Conservation (phyloP, 352 stramenopile genomes). For the Globisporangium lucens region DNA sequence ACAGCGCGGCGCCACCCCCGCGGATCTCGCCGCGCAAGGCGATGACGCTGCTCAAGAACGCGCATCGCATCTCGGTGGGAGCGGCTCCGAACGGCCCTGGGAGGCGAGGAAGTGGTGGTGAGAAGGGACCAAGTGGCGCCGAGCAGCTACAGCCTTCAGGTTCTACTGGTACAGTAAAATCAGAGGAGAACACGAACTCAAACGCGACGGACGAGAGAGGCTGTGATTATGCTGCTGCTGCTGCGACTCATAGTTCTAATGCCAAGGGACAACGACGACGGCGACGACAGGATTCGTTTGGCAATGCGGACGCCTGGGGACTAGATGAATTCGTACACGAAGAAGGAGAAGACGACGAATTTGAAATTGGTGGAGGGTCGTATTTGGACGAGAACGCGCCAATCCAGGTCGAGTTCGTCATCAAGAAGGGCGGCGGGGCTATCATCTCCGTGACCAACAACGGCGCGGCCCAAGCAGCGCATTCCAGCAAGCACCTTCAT, state of each 20-base stretch:
- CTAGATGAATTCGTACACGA: background rate
- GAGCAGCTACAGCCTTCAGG: background rate
- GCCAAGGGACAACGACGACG: background rate
- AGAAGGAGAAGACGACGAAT: background rate
- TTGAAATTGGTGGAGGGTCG: background rate
- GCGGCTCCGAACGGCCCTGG: background rate
- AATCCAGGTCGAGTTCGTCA: slow-evolving; percentile 19
- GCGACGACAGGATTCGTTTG: background rate
- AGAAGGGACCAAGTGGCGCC: background rate
- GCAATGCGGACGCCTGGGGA: background rate
- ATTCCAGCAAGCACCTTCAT: background rate
- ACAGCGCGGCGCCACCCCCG: slow-evolving; percentile 13
- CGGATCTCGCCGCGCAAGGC: slow-evolving; percentile 35
- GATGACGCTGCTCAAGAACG: slow-evolving; percentile 29
- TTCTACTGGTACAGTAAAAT: too few species aligned
- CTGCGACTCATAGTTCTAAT: background rate
- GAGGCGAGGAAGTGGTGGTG: background rate
- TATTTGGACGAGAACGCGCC: slow-evolving; percentile 8
- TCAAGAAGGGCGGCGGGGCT: background rate
- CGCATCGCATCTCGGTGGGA: slow-evolving; percentile 15
- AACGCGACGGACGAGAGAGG: too few species aligned
- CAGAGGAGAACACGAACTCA: too few species aligned
- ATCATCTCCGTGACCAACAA: background rate
- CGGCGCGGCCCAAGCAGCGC: background rate
- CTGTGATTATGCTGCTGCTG: background rate